These are phyloP conservation scores for Suillus bovinus DNA, from an alignment of 768 basidiomycete genomes.

Conservation along the genomic window DNA sequence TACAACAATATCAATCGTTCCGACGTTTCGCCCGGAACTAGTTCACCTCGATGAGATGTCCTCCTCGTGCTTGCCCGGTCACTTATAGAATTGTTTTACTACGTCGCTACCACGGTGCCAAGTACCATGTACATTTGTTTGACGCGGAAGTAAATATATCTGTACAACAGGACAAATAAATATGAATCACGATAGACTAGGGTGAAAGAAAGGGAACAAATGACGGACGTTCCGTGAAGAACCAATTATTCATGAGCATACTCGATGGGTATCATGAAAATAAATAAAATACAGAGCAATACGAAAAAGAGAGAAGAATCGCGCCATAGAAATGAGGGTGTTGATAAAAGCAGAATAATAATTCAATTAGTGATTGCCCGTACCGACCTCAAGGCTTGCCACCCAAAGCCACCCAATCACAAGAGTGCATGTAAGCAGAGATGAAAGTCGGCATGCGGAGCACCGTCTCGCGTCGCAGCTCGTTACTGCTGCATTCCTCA, in stretches of 20 bases:
- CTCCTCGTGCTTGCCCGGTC: too few relatives aligned
- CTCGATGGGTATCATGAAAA: background rate
- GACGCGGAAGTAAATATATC: background rate
- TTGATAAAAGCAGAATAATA: background rate
- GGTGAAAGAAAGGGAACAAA: background rate
- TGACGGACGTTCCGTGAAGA: background rate
- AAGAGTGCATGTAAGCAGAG: conserved; percentile 19
- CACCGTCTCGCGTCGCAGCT: conserved; percentile 27
- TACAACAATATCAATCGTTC: too few relatives aligned
- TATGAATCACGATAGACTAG: background rate
- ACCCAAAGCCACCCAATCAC: conserved; percentile 25
- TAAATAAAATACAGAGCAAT: background rate
- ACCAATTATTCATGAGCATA: background rate
- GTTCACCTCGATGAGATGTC: too few relatives aligned
- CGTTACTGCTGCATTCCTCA: conserved; percentile 21
- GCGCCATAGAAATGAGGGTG: background rate
- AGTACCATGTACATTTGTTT: too few relatives aligned
- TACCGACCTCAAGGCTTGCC: background rate
- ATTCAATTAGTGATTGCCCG: background rate
- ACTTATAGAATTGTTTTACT: too few relatives aligned
- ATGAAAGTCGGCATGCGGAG: conserved; percentile 25
- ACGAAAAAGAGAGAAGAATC: background rate
- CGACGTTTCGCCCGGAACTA: too few relatives aligned
- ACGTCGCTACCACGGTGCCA: too few relatives aligned
- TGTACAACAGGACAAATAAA: background rate